Conservation (phyloP, 352 stramenopile genomes). For the Stramenopiles sp. region DNA sequence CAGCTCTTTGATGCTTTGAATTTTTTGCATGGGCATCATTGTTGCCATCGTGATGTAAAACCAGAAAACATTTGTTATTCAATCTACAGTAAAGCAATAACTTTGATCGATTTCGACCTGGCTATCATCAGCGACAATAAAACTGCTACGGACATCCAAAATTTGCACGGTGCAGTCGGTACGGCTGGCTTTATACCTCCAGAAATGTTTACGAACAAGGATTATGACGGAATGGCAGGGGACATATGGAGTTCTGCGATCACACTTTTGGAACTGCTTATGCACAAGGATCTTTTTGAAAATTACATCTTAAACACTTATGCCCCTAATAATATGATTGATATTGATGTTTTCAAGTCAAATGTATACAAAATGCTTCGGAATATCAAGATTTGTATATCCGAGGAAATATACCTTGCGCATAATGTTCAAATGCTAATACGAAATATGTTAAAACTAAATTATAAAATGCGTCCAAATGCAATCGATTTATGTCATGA, state of each 20-base stretch:
- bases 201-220: neutral
- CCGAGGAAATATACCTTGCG: neutral
- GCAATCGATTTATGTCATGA: neutral
- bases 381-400: neutral
- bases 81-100: neutral
- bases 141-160: neutral
- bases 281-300: neutral
- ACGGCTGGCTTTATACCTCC: constrained; percentile 3
- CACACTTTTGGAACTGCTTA: neutral
- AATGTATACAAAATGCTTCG: neutral
- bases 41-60: constrained; percentile 7
- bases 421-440: neutral
- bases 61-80: constrained; percentile 11
- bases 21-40: neutral
- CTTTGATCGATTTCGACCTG: neutral
- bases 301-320: neutral
- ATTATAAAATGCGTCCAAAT: neutral
- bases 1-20: neutral
- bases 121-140: neutral
- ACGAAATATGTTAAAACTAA: neutral
- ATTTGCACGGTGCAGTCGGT: neutral
- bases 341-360: neutral
- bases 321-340: neutral
- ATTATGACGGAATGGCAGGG: neutral
- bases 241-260: neutral